phyloP scores from a whole-genome alignment of 495 filamentous ascomycete species.

The Monascus purpureus region DNA sequence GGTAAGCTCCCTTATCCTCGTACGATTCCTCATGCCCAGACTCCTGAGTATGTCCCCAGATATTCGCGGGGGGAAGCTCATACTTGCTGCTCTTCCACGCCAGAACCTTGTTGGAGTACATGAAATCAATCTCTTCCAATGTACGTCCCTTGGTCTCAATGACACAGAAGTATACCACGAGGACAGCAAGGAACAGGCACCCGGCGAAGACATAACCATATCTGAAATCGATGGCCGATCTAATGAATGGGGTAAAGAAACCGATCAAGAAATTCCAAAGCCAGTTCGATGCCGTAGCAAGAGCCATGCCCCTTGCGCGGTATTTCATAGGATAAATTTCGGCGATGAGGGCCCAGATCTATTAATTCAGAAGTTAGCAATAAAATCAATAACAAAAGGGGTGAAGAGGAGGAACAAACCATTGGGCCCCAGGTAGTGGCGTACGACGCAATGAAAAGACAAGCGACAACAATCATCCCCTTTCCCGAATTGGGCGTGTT shows the following conservation, averaged over 20 bases:
- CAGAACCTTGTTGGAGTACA: constrained; percentile 54
- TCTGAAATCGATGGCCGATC: constrained; percentile 46
- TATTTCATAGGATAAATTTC: constrained; percentile 70
- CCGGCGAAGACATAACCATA: constrained; percentile 70
- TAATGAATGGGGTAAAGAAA: constrained; percentile 67
- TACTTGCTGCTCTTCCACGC: constrained; percentile 46
- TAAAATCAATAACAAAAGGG: neutral
- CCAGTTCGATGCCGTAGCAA: constrained; percentile 73
- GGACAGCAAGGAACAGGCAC: constrained; percentile 43
- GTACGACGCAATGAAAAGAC: constrained; percentile 43
- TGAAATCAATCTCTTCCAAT: constrained; percentile 66
- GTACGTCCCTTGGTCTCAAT: constrained; percentile 49
- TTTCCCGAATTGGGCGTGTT: constrained; percentile 49
- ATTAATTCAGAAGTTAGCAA: neutral
- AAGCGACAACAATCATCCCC: constrained; percentile 62
- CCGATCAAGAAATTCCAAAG: constrained; percentile 72
- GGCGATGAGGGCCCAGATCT: constrained; percentile 58
- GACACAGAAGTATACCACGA: constrained; percentile 59
- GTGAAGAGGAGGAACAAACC: neutral
- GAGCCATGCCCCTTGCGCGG: constrained; percentile 56
- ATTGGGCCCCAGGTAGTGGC: constrained; percentile 72
- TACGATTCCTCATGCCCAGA: constrained; percentile 5
- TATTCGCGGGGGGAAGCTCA: constrained; percentile 12
- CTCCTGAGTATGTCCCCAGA: constrained; percentile 5
- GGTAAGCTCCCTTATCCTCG: constrained; percentile 12